Evolutionary conservation across 1,284 basidiomycete species (phyloP), one percentile per base, ranked within the genome.

Genomic region (Cryptococcus hybrid): DNA sequence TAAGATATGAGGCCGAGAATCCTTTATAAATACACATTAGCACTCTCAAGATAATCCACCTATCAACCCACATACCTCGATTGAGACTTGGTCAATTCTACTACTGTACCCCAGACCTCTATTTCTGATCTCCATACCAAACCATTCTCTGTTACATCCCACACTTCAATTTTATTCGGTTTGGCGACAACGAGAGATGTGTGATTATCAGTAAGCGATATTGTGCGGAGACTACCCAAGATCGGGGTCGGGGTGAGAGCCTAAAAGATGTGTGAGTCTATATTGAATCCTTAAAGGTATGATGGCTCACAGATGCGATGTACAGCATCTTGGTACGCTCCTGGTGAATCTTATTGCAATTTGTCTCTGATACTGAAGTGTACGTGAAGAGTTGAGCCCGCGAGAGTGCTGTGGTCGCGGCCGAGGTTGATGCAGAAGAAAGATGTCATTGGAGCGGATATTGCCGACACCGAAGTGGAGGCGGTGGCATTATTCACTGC

Each of bases 241-340:
- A 78, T 65, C 9, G 76, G 69, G 3, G 77, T 76, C 36, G 78
- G 77, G 47, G 70, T 68, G 42, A 78, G 70, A 36, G 78, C 76
- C 78, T 79, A 46, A 1, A 30, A 45, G 30, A 24, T 35, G 38
- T 51, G 34, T 35, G 18, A 12, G 7, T 24, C 15, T 46, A 13
- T 11, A 37, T 7, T 36, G 36, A 5, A 36, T 5, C 8, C 8
- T 8, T 15, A 12, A 7, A 12, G 7, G 12, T 18, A 24, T 13
- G n/a, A 44, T 9, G n/a, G 49, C 63, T 40, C 38, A 61, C 63
- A 18, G 62, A 61, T 18, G 61, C 61, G 43, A 63, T 63, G 47
- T 63, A 66, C 44, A 65, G 52, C 61, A 63, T 64, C 7, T 3
- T 13, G 34, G 3, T 30, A 30, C 30, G 3, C 30, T 30, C 30